Percentiles rank a stretch among this genome's conserved stretches.
These are phyloP conservation scores for Coemansia sp. DNA, from an alignment of 192 early-diverging fungal species.

Conservation along the genomic window DNA sequence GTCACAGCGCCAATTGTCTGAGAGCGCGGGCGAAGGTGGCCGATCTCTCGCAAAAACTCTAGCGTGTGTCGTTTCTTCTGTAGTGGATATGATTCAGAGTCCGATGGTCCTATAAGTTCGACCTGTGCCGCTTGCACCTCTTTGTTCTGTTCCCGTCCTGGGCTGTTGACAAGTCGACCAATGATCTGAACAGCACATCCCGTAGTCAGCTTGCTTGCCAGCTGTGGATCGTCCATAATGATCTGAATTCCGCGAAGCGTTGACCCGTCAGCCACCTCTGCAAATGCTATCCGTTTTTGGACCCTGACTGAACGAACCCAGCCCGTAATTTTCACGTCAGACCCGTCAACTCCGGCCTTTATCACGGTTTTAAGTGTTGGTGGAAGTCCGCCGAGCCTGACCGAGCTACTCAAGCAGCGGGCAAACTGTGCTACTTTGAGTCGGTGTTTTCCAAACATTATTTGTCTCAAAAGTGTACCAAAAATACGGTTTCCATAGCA, in stretches of 20 bases:
- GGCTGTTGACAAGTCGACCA: slow-evolving; percentile 66
- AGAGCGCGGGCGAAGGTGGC: slow-evolving; percentile 72
- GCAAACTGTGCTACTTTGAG: not conserved
- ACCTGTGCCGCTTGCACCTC: slow-evolving; percentile 63
- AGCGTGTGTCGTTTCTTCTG: slow-evolving; percentile 79
- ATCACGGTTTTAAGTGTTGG: slow-evolving; percentile 30
- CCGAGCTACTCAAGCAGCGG: not conserved
- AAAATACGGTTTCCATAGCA: not conserved
- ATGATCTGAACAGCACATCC: slow-evolving; percentile 72
- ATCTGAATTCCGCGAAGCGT: slow-evolving; percentile 70
- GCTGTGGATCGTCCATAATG: slow-evolving; percentile 42
- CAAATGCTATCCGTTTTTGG: slow-evolving; percentile 77
- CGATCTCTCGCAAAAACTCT: slow-evolving; percentile 76
- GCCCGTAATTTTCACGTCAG: slow-evolving; percentile 50
- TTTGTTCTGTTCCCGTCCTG: slow-evolving; percentile 67
- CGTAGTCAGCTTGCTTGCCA: slow-evolving; percentile 56
- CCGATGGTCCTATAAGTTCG: slow-evolving; percentile 24
- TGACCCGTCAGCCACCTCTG: slow-evolving; percentile 77
- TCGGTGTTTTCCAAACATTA: not conserved
- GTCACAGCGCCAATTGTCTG: slow-evolving; percentile 72
- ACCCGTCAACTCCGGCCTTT: slow-evolving; percentile 11
- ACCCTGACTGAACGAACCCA: slow-evolving; percentile 82
- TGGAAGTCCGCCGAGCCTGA: slow-evolving; percentile 11
- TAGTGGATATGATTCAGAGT: slow-evolving; percentile 74
- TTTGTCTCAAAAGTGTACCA: not conserved